A percentile compares a stretch with the other conserved stretches of the same genome.
These are phyloP conservation scores for Cokeromyces recurvatus DNA, from an alignment of 371 early-diverging fungal genomes.

Conservation along the genomic window DNA sequence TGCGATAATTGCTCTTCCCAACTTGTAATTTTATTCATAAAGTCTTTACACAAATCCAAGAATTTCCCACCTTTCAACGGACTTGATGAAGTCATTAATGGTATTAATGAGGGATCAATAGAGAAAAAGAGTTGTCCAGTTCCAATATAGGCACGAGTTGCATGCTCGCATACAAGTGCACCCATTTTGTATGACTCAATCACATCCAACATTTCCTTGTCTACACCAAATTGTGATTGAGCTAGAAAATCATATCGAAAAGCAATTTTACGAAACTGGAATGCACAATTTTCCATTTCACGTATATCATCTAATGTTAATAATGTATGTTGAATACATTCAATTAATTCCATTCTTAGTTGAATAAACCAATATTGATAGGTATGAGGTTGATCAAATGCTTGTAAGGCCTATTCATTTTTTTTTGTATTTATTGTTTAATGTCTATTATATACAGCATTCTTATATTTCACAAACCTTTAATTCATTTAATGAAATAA, in stretches of 20 bases:
- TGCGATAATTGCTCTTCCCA: slow-evolving; percentile 23
- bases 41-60: slow-evolving; percentile 10
- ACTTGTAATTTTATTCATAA: slow-evolving; percentile 13
- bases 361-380: slow-evolving; percentile 30
- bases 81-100: slow-evolving; percentile 8
- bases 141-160: slow-evolving; percentile 16
- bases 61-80: no score
- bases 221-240: slow-evolving; percentile 20
- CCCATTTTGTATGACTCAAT: slow-evolving; percentile 27
- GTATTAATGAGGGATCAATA: slow-evolving; percentile 30
- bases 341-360: slow-evolving; percentile 33
- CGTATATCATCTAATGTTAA: background rate
- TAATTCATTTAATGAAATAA: slow-evolving; percentile 12
- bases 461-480: slow-evolving; percentile 10
- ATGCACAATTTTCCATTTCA: slow-evolving; percentile 8
- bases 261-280: slow-evolving; percentile 23
- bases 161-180: slow-evolving; percentile 30
- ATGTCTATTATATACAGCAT: background rate
- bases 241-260: slow-evolving; percentile 30
- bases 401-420: slow-evolving; percentile 23
- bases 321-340: slow-evolving; percentile 7
- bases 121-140: slow-evolving; percentile 21
- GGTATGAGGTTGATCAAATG: slow-evolving; percentile 14
- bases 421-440: no score
- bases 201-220: slow-evolving; percentile 13